These are phyloP conservation scores for Prunella vulgaris DNA, from an alignment of 257 asterid species.

Conservation along the genomic window DNA sequence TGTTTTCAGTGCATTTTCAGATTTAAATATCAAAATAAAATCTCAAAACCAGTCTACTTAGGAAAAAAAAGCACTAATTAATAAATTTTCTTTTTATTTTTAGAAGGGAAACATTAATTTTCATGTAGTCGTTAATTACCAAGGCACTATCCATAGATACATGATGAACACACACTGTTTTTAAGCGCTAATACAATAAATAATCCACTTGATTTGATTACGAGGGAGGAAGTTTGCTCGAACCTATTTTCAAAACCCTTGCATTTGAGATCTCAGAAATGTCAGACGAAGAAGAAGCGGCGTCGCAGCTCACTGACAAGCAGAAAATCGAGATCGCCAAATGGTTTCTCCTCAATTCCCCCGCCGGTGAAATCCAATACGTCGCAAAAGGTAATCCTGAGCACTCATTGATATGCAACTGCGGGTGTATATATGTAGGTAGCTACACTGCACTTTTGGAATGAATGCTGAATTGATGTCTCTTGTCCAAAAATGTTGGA, in stretches of 20 bases:
- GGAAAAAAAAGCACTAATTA: background rate
- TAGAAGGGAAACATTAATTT: background rate
- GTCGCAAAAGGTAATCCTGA: conserved; percentile 68
- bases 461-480: conserved; percentile 1
- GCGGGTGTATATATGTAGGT: background rate
- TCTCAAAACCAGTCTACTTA: background rate
- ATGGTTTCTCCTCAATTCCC: conserved; percentile 97
- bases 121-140: background rate
- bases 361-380: conserved; percentile 92
- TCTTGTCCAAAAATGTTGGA: conserved; percentile 11
- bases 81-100: background rate
- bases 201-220: background rate
- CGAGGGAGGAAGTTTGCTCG: conserved; percentile 24
- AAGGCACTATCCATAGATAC: background rate
- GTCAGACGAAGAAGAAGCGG: conserved; percentile 69
- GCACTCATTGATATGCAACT: background rate
- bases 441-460: background rate
- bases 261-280: conserved; percentile 36
- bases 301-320: conserved; percentile 55
- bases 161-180: background rate
- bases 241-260: conserved; percentile 23
- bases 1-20: background rate
- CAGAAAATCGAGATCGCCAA: conserved; percentile 87
- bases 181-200: background rate
- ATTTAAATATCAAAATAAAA: no score